Conservation (phyloP, 2,329 filamentous ascomycete genomes). For the Drechslerella coelobrocha region DNA sequence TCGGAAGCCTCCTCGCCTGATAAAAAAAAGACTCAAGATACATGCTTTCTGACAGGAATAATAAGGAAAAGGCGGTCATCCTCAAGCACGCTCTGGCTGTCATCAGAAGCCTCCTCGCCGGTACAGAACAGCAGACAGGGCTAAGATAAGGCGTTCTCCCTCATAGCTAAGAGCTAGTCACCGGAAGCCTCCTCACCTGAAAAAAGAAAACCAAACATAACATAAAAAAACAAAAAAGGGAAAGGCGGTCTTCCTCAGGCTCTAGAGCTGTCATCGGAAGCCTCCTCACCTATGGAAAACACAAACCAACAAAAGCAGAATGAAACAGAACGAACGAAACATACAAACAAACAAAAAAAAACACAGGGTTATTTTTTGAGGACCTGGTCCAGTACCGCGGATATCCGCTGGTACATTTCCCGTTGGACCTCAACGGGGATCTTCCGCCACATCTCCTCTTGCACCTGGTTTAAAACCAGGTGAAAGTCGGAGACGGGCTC, state of each 20-base stretch:
- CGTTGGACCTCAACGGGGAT: constrained; percentile 42
- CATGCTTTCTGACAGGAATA: neutral
- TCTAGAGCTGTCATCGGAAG: neutral
- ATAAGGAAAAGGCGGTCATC: neutral
- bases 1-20: neutral
- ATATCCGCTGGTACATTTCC: constrained; percentile 46
- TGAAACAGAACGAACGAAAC: neutral
- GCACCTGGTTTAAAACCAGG: constrained; percentile 25
- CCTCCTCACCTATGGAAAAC: neutral
- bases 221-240: neutral
- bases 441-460: constrained; percentile 45
- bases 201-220: neutral
- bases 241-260: constrained; percentile 3
- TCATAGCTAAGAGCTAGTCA: neutral
- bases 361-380: constrained; percentile 32
- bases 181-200: neutral
- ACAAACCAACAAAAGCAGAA: neutral
- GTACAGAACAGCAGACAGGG: neutral
- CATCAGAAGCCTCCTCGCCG: neutral
- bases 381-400: constrained; percentile 28
- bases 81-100: neutral
- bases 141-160: neutral
- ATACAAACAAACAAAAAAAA: constrained; percentile 1
- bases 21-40: neutral
- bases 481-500: constrained; percentile 45